A percentile compares a stretch with the other conserved stretches of the same genome.
These are phyloP conservation scores for Blepharisma stoltei DNA, from an alignment of 73 alveolate species.

Conservation along the genomic window DNA sequence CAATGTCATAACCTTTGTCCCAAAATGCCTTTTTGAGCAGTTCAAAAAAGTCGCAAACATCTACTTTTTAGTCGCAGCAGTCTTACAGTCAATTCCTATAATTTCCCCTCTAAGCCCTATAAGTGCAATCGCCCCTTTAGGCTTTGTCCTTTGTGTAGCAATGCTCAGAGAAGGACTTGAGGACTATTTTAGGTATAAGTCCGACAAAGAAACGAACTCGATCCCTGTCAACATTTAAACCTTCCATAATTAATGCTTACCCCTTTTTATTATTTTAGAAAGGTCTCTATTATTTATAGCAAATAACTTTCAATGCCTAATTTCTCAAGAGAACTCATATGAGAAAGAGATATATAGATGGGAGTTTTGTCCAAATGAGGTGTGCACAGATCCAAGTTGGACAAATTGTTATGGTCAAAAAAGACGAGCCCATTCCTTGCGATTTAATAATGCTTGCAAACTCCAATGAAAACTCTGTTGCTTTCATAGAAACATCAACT, in stretches of 20 bases:
- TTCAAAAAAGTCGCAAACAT: constrained; percentile 75
- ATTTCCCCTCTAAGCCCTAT: constrained; percentile 90
- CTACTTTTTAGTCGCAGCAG: constrained; percentile 76
- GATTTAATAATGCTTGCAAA: constrained; percentile 87
- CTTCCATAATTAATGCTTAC: no score
- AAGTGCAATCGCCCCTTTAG: constrained; percentile 95
- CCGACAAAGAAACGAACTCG: constrained; percentile 69
- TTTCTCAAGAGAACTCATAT: not conserved
- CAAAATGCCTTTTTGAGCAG: constrained; percentile 62
- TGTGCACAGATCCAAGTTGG: constrained; percentile 80
- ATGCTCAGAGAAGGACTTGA: constrained; percentile 94
- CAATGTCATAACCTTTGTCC: constrained; percentile 59
- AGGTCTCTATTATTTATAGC: not conserved
- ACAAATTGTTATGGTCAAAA: constrained; percentile 72
- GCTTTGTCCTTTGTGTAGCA: constrained; percentile 91
- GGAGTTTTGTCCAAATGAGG: constrained; percentile 1
- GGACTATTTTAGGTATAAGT: constrained; percentile 84
- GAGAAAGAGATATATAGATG: no score
- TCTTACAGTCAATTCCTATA: constrained; percentile 75
- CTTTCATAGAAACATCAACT: constrained; percentile 89
- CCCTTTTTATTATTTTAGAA: not conserved
- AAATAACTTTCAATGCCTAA: constrained; percentile 2
- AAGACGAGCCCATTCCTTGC: constrained; percentile 89
- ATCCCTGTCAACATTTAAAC: constrained; percentile 33
- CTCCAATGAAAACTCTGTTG: constrained; percentile 79